These are phyloP conservation scores for Chlamydomonas urium DNA, from an alignment of 139 green algal genomes.

Conservation along the genomic window DNA sequence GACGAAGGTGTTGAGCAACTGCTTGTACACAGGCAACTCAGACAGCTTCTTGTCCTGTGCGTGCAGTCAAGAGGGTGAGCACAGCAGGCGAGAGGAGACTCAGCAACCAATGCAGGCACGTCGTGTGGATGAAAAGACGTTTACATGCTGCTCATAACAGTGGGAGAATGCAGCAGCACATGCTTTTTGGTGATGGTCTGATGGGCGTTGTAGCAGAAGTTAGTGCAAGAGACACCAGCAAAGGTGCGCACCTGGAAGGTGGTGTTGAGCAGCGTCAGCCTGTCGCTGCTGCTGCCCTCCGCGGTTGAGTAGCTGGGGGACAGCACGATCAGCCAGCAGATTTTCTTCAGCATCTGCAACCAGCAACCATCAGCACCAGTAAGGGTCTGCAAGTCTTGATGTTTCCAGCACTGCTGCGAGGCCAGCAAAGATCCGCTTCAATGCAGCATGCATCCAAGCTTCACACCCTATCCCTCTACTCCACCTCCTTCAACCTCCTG, in stretches of 20 bases:
- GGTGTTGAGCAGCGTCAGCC: conserved; percentile 73
- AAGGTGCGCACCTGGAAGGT: conserved; percentile 42
- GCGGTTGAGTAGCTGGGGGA: conserved; percentile 63
- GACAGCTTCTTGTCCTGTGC: conserved; percentile 69
- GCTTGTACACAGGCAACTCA: conserved; percentile 74
- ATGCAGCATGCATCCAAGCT: too few species aligned
- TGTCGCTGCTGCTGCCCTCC: conserved; percentile 66
- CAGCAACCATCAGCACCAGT: not conserved
- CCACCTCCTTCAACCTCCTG: too few species aligned
- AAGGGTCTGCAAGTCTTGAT: not conserved
- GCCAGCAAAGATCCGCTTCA: too few species aligned
- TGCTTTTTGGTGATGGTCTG: conserved; percentile 1
- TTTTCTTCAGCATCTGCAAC: conserved; percentile 74
- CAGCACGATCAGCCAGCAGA: conserved; percentile 85
- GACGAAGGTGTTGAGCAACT: conserved; percentile 84
- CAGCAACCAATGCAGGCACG: too few species aligned
- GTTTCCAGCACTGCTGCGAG: too few species aligned
- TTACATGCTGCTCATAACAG: too few species aligned
- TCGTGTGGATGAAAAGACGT: too few species aligned
- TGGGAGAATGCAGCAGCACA: too few species aligned
- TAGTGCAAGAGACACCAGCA: too few species aligned
- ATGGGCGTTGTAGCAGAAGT: too few species aligned
- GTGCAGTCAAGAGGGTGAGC: not conserved
- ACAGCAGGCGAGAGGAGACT: not conserved
- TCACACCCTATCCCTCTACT: too few species aligned